A percentile compares a stretch with the other conserved stretches of the same genome.
phyloP scores from a whole-genome alignment of 768 basidiomycete species.

The Amanita subjunquillea region DNA sequence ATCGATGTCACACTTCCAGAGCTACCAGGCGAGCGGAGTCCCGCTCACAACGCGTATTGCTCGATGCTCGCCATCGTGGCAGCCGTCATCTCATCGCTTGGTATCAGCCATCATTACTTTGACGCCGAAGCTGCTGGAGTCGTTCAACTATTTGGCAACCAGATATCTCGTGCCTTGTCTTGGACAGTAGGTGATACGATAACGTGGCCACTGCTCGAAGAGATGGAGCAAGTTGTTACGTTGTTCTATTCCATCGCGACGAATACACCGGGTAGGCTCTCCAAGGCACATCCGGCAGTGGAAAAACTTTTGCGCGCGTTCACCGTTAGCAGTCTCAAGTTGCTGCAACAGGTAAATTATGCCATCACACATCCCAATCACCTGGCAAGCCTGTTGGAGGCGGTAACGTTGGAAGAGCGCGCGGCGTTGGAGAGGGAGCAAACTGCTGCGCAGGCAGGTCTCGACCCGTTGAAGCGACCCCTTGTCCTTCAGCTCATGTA shows the following conservation, averaged over 20 bases:
- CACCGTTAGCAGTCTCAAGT: conserved; percentile 52
- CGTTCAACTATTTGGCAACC: conserved; percentile 75
- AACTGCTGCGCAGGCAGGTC: conserved; percentile 21
- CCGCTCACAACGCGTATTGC: conserved; percentile 76
- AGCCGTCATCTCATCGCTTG: conserved; percentile 52
- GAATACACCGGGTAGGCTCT: conserved; percentile 31
- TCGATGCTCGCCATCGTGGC: conserved; percentile 75
- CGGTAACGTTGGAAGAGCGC: conserved; percentile 69
- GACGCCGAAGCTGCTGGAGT: conserved; percentile 80
- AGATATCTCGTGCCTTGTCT: conserved; percentile 63
- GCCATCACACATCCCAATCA: conserved; percentile 88
- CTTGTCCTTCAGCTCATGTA: conserved; percentile 64
- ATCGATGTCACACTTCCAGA: conserved; percentile 62
- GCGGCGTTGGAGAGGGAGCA: conserved; percentile 57
- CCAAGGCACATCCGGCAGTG: conserved; percentile 38
- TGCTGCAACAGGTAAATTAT: conserved; percentile 85
- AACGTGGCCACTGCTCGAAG: conserved; percentile 69
- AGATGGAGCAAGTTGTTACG: conserved; percentile 71
- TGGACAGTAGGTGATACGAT: conserved; percentile 79
- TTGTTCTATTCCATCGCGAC: conserved; percentile 69
- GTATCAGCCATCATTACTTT: conserved; percentile 66
- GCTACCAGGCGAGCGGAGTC: conserved; percentile 65
- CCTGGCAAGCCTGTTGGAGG: conserved; percentile 71
- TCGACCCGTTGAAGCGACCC: conserved; percentile 59
- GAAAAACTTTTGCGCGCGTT: conserved; percentile 62